Evolutionary conservation across 78 protist species (phyloP), one percentile per base, ranked within the genome.

Genomic region (Monocercomonoides exilis): DNA sequence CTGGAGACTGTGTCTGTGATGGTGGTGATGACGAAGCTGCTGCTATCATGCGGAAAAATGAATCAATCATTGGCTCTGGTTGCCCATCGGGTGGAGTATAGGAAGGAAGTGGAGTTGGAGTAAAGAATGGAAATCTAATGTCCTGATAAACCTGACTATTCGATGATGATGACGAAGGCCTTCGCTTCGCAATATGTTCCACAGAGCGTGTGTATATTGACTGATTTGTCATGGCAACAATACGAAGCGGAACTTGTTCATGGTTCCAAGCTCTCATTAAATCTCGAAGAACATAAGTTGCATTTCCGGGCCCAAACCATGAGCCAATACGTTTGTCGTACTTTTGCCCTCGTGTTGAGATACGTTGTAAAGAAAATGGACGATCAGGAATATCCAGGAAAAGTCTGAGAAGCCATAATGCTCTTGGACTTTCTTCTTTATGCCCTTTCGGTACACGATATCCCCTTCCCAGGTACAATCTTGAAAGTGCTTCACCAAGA

Each of bases 221-320:
- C 38, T 11, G 21, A 54, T 54, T 54, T 54, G 70, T 29, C 11
- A 54, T 29, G 11, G 70, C 21, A 21, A 54, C 21, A 21, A 21
- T 21, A 54, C 70, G 70, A 54, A 54, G 38, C 11, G 70, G 70
- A 54, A 54, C 38, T 29, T 54, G 70, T 54, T 54, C 70, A 21
- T 11, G 21, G 70, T 54, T 21, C 70, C 11, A 21, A 29, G 70
- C 70, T 54, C 70, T 54, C 38, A 54, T 11, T 54, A 54, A 54
- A 21, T 54, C 70, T 29, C 82, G 82, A 29, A 79, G 4, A 6
- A 79, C 82, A 21, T 32, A 33, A 4, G 42, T 41, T 5, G 21
- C 82, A 21, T 79, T 79, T 79, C 45, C 6, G 82, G 82, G 82
- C 6, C 43, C 82, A 41, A 79, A 79, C 82, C 82, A 79, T 4